Conservation (phyloP, 2,329 filamentous ascomycete species). For the Lasiodiplodia theobromae region DNA sequence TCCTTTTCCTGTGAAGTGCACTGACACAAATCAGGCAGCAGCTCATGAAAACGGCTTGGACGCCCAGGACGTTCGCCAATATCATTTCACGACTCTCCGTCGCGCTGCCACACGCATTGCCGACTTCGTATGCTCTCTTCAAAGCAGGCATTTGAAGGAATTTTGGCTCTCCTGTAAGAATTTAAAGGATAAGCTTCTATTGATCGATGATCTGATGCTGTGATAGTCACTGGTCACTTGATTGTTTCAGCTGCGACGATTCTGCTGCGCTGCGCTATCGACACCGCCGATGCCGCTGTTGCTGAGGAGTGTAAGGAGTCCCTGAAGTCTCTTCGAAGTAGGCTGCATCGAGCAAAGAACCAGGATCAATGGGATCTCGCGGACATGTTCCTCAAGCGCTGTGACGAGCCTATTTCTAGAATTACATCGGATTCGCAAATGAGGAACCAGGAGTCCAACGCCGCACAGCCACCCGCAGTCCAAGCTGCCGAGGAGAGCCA, state of each 20-base stretch:
- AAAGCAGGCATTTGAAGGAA: constrained; percentile 56
- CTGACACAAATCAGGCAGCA: neutral
- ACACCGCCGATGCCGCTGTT: constrained; percentile 52
- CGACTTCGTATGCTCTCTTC: constrained; percentile 57
- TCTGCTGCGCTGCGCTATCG: constrained; percentile 59
- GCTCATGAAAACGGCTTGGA: constrained; percentile 35
- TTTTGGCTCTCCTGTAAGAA: constrained; percentile 56
- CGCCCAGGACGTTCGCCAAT: constrained; percentile 35
- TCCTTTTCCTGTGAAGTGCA: no score
- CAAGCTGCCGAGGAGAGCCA: neutral
- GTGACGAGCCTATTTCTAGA: constrained; percentile 21
- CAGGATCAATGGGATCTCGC: constrained; percentile 27
- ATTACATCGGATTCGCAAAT: neutral
- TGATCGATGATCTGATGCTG: constrained; percentile 5
- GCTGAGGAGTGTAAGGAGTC: constrained; percentile 5
- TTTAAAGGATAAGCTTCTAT: neutral
- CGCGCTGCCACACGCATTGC: constrained; percentile 58
- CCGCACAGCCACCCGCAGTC: neutral
- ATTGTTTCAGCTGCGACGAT: constrained; percentile 62
- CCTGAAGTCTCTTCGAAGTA: constrained; percentile 1
- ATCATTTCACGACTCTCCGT: constrained; percentile 52
- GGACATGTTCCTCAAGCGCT: constrained; percentile 27
- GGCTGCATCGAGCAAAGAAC: neutral
- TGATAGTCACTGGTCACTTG: constrained; percentile 57
- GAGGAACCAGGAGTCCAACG: neutral